Evolutionary conservation across 2,329 filamentous ascomycete species (phyloP).

Genomic region (Lecanicillium sp.): DNA sequence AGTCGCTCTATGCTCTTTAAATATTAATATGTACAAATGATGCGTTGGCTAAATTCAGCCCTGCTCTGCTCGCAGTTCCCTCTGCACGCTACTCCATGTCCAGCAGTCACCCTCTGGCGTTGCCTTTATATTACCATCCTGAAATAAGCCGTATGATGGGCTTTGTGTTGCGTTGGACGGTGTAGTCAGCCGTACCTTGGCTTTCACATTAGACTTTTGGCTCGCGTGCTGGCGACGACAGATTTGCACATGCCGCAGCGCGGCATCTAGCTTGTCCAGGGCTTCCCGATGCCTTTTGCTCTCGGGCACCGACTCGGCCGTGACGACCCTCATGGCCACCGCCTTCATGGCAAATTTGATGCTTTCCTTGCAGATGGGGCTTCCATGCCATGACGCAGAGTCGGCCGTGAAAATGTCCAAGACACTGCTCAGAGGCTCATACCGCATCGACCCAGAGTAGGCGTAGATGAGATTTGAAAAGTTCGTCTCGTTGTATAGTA

Average conservation of each 20-base stretch:
- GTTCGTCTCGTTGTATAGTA: conserved; percentile 29
- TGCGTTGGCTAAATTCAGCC: too few relatives aligned
- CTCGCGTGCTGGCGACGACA: too few relatives aligned
- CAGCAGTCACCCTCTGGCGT: too few relatives aligned
- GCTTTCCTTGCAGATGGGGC: conserved; percentile 27
- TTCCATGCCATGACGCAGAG: conserved; percentile 28
- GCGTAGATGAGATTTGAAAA: conserved; percentile 28
- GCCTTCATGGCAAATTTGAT: conserved; percentile 30
- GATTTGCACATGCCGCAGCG: conserved; percentile 13
- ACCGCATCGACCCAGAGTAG: conserved; percentile 23
- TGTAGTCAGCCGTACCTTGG: too few relatives aligned
- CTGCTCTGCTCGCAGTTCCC: too few relatives aligned
- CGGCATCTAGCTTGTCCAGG: conserved; percentile 15
- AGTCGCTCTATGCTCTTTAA: too few relatives aligned
- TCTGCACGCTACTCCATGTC: too few relatives aligned
- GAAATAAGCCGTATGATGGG: too few relatives aligned
- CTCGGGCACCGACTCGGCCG: conserved; percentile 1
- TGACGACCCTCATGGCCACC: conserved; percentile 18
- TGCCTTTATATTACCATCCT: too few relatives aligned
- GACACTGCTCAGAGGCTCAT: conserved; percentile 22
- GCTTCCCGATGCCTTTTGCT: conserved; percentile 15
- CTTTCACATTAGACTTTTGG: too few relatives aligned
- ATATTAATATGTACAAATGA: too few relatives aligned
- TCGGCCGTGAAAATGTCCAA: conserved; percentile 22
- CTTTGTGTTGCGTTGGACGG: too few relatives aligned